These are phyloP conservation scores for Phytophthora quininea DNA, from an alignment of 352 stramenopile species.

Conservation along the genomic window DNA sequence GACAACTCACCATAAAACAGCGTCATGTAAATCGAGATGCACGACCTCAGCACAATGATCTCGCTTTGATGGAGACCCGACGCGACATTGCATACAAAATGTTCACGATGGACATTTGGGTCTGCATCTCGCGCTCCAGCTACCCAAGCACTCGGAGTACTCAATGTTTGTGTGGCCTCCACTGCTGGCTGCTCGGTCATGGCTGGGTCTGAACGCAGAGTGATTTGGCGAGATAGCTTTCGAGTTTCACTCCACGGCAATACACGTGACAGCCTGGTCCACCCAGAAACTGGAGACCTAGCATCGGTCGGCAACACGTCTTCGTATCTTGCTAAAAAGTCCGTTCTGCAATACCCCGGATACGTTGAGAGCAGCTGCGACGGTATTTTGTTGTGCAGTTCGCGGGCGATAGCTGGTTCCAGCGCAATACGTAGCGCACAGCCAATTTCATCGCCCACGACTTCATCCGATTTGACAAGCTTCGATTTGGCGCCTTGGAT, in stretches of 20 bases:
- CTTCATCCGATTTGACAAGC: not conserved
- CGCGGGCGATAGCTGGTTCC: conserved; percentile 4
- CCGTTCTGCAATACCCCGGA: not conserved
- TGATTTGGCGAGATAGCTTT: not conserved
- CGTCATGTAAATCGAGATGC: conserved; percentile 19
- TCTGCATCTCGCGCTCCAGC: not conserved
- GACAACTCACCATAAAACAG: conserved; percentile 24
- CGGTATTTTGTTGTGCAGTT: not conserved
- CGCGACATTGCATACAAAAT: conserved; percentile 3
- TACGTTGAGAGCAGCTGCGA: conserved; percentile 17
- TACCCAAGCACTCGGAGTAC: not conserved
- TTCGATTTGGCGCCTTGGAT: conserved; percentile 1
- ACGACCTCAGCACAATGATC: conserved; percentile 32
- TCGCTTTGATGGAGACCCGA: conserved; percentile 25
- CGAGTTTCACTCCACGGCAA: not conserved
- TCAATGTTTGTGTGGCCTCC: not conserved
- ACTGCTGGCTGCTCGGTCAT: not conserved
- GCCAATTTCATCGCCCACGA: not conserved
- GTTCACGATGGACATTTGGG: not conserved
- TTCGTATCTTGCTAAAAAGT: conserved; percentile 7
- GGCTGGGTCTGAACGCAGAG: not conserved
- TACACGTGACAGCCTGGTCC: not conserved
- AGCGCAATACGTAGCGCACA: not conserved
- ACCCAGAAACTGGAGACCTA: not conserved
- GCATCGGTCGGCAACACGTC: not conserved